These are phyloP conservation scores for Aspergillus sp. DNA, from an alignment of 2,329 filamentous ascomycete genomes.

Conservation along the genomic window DNA sequence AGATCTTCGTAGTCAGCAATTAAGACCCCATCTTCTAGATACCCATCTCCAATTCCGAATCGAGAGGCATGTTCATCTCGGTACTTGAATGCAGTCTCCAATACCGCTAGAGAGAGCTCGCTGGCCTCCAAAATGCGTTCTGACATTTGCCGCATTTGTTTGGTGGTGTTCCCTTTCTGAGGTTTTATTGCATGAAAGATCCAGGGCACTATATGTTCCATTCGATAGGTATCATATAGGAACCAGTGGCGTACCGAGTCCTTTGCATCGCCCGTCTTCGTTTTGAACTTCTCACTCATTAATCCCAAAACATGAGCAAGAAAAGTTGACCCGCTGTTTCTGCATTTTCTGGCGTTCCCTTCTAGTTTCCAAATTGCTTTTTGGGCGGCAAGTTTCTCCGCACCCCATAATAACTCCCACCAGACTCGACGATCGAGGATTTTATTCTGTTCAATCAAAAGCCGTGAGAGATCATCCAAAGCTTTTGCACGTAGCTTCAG, in stretches of 20 bases:
- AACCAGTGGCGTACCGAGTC: conserved; percentile 87
- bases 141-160: conserved; percentile 49
- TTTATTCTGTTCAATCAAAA: conserved; percentile 64
- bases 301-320: conserved; percentile 72
- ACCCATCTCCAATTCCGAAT: conserved; percentile 72
- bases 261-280: conserved; percentile 67
- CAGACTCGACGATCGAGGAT: conserved; percentile 66
- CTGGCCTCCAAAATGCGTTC: conserved; percentile 66
- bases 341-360: conserved; percentile 64
- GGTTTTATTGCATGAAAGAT: conserved; percentile 74
- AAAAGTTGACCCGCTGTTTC: conserved; percentile 65
- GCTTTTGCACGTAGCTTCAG: conserved; percentile 71
- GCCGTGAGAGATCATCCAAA: conserved; percentile 70
- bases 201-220: conserved; percentile 77
- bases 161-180: conserved; percentile 62
- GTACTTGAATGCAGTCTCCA: conserved; percentile 68
- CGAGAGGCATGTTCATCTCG: conserved; percentile 65
- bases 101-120: conserved; percentile 66
- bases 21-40: conserved; percentile 65
- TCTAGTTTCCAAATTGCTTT: conserved; percentile 77
- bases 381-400: conserved; percentile 84
- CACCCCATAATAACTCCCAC: conserved; percentile 83
- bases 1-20: conserved; percentile 66
- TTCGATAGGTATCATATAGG: conserved; percentile 68
- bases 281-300: conserved; percentile 75